Base-by-base conservation (phyloP, 768 basidiomycete species). In the Phlegmacium glaucopus region DNA sequence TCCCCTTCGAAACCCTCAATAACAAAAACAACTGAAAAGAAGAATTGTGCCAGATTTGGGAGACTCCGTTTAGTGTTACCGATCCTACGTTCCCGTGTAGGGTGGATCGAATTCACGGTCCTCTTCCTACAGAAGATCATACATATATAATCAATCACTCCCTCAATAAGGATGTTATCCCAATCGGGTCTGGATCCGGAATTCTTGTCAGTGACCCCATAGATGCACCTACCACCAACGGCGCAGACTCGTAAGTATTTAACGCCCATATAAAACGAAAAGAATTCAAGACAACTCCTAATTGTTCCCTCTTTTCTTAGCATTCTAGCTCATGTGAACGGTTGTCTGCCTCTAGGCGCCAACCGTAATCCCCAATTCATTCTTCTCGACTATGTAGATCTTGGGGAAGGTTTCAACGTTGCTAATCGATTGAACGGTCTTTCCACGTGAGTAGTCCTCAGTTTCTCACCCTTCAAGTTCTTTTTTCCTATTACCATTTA, bases 71-170 rank as follows among this genome's bases (percentile, higher is more conserved):
- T 60, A 69, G 66, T 35, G 66, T 71, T 6, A 80, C 77, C 4
- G 65, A 82, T 53, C 29, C 69, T 6, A 66, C 55, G 9, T 82
- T 81, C 62, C 77, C 80, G 0, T 83, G 81, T 58, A 67, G 61
- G 15, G 72, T 81, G 22, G 69, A 81, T 50, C 74, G 80, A 30
- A 79, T 71, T 25, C 54, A 53, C 13, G 79, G 79, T 0, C 74
- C 78, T 6, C 67, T 80, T 16, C 53, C 72, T 5, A 69, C 68
- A 1, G 60, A 60, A 22, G 78, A 80, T 45, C 80, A 83, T 54
- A 75, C 75, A 57, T 78, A 80, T 56, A 62, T 81, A 63, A 78
- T 82, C 60, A 83, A 82, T 57, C 81, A 83, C 51, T 76, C 72
- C 9, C 63, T 82, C 6, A 76, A 82, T 66, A 67, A 57, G 42